phyloP scores from a whole-genome alignment of 2,329 filamentous ascomycete genomes.

The Aspergillus persii region DNA sequence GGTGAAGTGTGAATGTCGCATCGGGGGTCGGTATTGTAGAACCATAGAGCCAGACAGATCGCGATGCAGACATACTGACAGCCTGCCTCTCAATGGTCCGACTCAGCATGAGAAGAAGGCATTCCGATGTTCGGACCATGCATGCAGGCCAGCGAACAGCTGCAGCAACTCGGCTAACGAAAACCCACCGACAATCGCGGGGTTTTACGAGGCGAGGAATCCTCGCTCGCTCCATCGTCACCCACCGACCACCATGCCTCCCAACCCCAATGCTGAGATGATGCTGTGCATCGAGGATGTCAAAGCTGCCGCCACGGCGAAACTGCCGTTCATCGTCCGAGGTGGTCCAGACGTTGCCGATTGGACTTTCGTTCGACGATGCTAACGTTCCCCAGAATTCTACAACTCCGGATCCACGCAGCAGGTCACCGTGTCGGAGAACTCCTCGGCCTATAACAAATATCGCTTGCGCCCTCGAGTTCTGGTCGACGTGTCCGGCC shows the following conservation, averaged over 20 bases:
- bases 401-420: conserved; percentile 55
- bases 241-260: background rate
- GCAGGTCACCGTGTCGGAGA: conserved; percentile 46
- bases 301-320: conserved; percentile 6
- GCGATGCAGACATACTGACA: no score
- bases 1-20: no score
- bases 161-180: background rate
- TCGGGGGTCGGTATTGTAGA: no score
- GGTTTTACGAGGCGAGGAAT: background rate
- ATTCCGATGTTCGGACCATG: no score
- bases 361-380: background rate
- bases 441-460: conserved; percentile 50
- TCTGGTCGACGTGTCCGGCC: conserved; percentile 43
- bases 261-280: background rate
- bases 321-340: conserved; percentile 1
- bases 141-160: background rate
- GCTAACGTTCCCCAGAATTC: conserved; percentile 42
- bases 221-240: background rate
- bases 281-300: conserved; percentile 13
- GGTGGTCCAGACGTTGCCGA: background rate
- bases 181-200: background rate
- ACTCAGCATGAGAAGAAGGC: no score
- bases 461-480: conserved; percentile 50
- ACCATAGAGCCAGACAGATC: no score
- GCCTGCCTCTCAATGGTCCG: no score